A percentile compares a stretch with the other conserved stretches of the same genome.
phyloP scores from a whole-genome alignment of 768 basidiomycete genomes.

The Infundibulicybe gibba region DNA sequence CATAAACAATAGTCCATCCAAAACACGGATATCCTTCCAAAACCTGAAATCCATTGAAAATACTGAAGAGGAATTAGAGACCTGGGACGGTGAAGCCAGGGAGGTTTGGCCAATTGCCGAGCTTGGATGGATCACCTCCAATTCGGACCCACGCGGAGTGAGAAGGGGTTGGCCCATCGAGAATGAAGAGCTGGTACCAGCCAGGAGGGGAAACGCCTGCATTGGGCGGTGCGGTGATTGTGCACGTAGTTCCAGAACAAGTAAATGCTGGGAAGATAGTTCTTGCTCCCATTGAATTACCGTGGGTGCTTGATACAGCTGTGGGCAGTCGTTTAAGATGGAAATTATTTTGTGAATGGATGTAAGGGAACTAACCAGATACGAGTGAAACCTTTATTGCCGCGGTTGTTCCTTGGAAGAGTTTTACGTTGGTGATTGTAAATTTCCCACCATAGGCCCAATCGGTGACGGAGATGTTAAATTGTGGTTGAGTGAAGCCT shows the following conservation, averaged over 20 bases:
- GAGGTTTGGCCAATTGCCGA: constrained; percentile 73
- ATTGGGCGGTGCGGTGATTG: constrained; percentile 76
- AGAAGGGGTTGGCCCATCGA: constrained; percentile 79
- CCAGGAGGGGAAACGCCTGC: constrained; percentile 65
- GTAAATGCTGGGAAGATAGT: constrained; percentile 72
- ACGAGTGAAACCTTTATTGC: constrained; percentile 59
- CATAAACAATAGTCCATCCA: too few species aligned
- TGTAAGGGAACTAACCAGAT: constrained; percentile 43
- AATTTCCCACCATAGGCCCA: constrained; percentile 59
- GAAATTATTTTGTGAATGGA: constrained; percentile 2
- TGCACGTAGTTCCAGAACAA: constrained; percentile 67
- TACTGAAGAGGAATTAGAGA: constrained; percentile 22
- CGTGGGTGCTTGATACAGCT: constrained; percentile 77
- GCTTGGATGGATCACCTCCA: constrained; percentile 65
- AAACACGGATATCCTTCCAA: too few species aligned
- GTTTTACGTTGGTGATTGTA: constrained; percentile 43
- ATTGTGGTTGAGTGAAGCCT: constrained; percentile 59
- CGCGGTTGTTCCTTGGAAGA: constrained; percentile 37
- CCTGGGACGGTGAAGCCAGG: constrained; percentile 70
- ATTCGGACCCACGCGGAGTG: constrained; percentile 74
- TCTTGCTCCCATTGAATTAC: constrained; percentile 71
- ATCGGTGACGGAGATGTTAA: constrained; percentile 54
- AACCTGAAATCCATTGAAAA: constrained; percentile 5
- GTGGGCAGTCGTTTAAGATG: constrained; percentile 2
- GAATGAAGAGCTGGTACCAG: constrained; percentile 73